A percentile compares a stretch with the other conserved stretches of the same genome.
phyloP scores from a whole-genome alignment of 129 eudicot genomes.

The Apium graveolens region DNA sequence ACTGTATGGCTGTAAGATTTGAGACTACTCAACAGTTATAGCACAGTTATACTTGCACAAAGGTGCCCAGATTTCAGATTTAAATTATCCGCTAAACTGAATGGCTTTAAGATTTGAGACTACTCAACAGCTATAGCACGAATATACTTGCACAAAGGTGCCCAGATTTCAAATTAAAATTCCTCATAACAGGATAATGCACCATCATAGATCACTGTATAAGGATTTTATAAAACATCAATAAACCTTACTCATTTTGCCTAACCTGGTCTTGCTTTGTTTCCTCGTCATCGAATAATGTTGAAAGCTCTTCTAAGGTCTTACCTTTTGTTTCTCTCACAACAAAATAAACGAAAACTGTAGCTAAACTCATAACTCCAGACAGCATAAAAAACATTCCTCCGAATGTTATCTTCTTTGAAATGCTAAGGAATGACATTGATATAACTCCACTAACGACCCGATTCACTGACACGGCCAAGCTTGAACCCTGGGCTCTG shows the following conservation, averaged over 20 bases:
- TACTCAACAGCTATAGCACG: neutral
- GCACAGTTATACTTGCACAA: neutral
- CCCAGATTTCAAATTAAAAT: neutral
- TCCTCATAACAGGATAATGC: neutral
- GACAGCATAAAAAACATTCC: constrained; percentile 58
- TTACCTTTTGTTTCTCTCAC: constrained; percentile 75
- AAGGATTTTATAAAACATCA: neutral
- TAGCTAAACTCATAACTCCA: constrained; percentile 51
- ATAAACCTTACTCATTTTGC: neutral
- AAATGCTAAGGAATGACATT: constrained; percentile 60
- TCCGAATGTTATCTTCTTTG: constrained; percentile 51
- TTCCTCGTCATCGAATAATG: constrained; percentile 49
- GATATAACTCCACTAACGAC: constrained; percentile 70
- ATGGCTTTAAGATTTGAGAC: neutral
- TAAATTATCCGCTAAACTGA: neutral
- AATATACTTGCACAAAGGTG: neutral
- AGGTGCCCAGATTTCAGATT: neutral
- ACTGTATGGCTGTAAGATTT: neutral
- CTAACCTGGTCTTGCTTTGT: neutral
- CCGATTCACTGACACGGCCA: constrained; percentile 76
- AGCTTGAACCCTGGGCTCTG: constrained; percentile 76
- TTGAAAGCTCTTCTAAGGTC: constrained; percentile 72
- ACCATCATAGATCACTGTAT: neutral
- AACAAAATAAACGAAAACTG: constrained; percentile 46
- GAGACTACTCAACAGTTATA: neutral